Percentiles rank a stretch among this genome's conserved stretches.
phyloP scores from a whole-genome alignment of 495 filamentous ascomycete genomes.

The Hypoxylon subgilvum region DNA sequence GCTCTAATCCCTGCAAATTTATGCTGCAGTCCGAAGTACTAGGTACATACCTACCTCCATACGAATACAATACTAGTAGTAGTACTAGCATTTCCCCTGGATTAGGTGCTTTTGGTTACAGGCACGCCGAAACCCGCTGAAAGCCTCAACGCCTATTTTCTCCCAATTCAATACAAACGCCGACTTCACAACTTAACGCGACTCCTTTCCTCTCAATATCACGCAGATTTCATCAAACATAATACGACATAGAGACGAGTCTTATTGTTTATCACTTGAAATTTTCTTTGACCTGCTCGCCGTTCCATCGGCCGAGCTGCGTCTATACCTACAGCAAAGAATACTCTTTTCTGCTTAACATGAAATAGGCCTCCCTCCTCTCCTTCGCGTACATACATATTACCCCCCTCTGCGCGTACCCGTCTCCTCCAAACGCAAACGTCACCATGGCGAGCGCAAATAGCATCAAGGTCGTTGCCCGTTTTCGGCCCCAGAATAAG shows the following conservation, averaged over 20 bases:
- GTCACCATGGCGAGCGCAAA: conserved; percentile 59
- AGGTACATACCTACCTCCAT: no score
- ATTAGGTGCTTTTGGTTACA: conserved; percentile 14
- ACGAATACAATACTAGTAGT: no score
- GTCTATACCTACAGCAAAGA: conserved; percentile 20
- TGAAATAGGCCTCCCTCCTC: conserved; percentile 40
- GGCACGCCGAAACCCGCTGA: conserved; percentile 32
- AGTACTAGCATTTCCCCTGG: background rate
- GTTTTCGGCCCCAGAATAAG: conserved; percentile 96
- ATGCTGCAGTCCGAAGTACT: no score
- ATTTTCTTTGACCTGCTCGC: conserved; percentile 39
- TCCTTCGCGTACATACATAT: conserved; percentile 29
- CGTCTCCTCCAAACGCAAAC: conserved; percentile 45
- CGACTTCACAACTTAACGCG: conserved; percentile 27
- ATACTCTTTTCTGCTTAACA: conserved; percentile 32
- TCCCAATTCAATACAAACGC: conserved; percentile 31
- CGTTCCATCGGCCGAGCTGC: conserved; percentile 40
- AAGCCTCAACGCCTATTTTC: conserved; percentile 28
- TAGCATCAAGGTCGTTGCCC: conserved; percentile 84
- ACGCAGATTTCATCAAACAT: conserved; percentile 2
- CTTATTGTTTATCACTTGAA: conserved; percentile 23
- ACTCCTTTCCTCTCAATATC: conserved; percentile 16
- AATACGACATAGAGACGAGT: conserved; percentile 14
- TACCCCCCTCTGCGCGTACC: conserved; percentile 38
- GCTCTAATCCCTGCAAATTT: conserved; percentile 28